Evolutionary conservation across 2,329 filamentous ascomycete genomes (phyloP), one percentile per base, ranked within the genome.

Genomic region (Falciphora oryzae): DNA sequence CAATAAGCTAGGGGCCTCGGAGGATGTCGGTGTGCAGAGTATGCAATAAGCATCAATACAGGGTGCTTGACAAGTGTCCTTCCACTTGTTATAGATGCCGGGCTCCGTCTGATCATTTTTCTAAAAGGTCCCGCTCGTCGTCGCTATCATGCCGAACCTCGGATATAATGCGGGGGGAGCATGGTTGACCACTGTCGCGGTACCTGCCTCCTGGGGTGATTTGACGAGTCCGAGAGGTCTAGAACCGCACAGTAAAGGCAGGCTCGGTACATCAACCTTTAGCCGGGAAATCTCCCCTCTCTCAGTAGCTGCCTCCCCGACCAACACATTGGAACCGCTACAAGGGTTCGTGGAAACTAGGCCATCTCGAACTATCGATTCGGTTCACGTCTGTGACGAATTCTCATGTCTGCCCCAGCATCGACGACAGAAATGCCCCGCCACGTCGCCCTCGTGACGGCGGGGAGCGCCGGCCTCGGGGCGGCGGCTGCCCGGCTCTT

Each of bases 401-500:
- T 11, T 7, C 7, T 11, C 44, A 53, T 53, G 44, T n/a, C 44
- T 53, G 44, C 44, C 44, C 22, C 44, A 4, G 44, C 44, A 2
- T 22, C 22, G 14, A 1, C 31, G 38, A 32, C 59, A 18, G 28
- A 61, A 56, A 56, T 25, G 16, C 7, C 50, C 29, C 61, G 35
- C 61, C 71, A 71, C 5, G 76, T 79, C 4, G 75, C 72, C 22
- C 73, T 81, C 65, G 86, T 84, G 31, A 84, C 81, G 0, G 82
- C 80, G n/a, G 79, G 79, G 32, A 81, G 76, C 58, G 80, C 90
- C 68, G 91, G 91, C 3, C 83, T 94, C 38, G 91, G 91, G 50
- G 90, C 89, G 58, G 80, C 88, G 4, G 81, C 91, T 3, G 84
- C 83, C 56, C 82, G 84, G 64, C 85, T 87, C 38, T 91, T 93